Conservation (phyloP, 2,329 filamentous ascomycete species). For the Neopestalotiopsis clavispora region DNA sequence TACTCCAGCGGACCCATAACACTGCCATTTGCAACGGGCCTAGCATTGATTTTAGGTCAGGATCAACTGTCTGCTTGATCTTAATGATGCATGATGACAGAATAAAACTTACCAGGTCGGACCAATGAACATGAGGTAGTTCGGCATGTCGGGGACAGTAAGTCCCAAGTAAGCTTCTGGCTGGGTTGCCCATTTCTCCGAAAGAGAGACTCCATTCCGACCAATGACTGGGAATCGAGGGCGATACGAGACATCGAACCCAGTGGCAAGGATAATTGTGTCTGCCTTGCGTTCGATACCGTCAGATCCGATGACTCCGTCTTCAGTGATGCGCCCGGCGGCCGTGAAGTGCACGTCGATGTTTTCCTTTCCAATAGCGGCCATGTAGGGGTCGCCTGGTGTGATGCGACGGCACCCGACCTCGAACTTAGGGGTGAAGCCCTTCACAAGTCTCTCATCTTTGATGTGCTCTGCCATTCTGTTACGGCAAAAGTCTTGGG, state of each 20-base stretch:
- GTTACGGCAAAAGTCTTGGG: not conserved
- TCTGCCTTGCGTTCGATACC: not conserved
- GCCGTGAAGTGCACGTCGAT: not conserved
- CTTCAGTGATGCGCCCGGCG: not conserved
- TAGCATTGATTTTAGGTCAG: not conserved
- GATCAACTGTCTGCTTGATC: too few relatives aligned
- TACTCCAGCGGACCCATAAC: not conserved
- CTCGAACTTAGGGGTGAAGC: not conserved
- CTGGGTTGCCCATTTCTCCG: not conserved
- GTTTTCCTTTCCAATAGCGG: not conserved
- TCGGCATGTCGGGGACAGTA: not conserved
- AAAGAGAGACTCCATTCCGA: not conserved
- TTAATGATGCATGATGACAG: too few relatives aligned
- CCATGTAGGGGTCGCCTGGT: not conserved
- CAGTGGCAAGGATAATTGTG: not conserved
- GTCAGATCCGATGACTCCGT: not conserved
- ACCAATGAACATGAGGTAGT: slow-evolving; percentile 8
- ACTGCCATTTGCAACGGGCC: not conserved
- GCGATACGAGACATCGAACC: not conserved
- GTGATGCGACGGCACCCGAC: not conserved
- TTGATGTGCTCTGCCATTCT: not conserved
- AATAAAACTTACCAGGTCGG: not conserved
- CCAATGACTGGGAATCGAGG: slow-evolving; percentile 10
- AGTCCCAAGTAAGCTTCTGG: slow-evolving; percentile 2
- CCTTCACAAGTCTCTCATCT: not conserved